These are phyloP conservation scores for Diaporthe aspalathi DNA, from an alignment of 2,329 filamentous ascomycete species.

Conservation along the genomic window DNA sequence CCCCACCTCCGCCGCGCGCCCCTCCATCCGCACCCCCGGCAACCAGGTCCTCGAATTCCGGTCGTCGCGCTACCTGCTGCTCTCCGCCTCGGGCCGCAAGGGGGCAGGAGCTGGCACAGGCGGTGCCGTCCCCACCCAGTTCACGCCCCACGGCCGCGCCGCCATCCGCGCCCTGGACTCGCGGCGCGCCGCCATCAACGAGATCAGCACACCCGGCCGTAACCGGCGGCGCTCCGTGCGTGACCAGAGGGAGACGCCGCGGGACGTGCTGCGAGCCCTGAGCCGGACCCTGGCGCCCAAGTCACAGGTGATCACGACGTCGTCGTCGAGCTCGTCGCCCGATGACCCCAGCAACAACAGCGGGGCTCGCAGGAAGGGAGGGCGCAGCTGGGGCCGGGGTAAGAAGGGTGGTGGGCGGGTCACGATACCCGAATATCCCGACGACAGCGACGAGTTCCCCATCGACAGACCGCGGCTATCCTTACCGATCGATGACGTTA, in stretches of 20 bases:
- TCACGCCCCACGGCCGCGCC: conserved; percentile 71
- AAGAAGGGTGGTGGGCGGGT: conserved; percentile 43
- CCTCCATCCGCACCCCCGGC: conserved; percentile 57
- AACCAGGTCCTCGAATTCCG: conserved; percentile 45
- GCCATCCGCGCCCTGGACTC: conserved; percentile 69
- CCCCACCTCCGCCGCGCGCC: conserved; percentile 52
- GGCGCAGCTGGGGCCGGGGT: conserved; percentile 43
- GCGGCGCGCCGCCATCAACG: conserved; percentile 68
- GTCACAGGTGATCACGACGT: conserved; percentile 57
- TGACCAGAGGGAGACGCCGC: conserved; percentile 66
- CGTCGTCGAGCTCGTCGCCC: conserved; percentile 59
- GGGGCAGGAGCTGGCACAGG: conserved; percentile 47
- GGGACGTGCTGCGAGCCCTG: conserved; percentile 64
- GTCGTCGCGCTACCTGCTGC: conserved; percentile 53
- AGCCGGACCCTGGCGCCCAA: conserved; percentile 64
- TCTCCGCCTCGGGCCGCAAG: conserved; percentile 59
- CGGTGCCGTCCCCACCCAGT: conserved; percentile 38
- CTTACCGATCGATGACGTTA: conserved; percentile 62
- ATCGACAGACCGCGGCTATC: conserved; percentile 66
- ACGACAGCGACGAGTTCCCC: conserved; percentile 63
- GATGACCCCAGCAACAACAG: conserved; percentile 37
- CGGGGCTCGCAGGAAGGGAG: conserved; percentile 39
- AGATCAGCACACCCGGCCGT: conserved; percentile 70
- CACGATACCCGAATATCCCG: conserved; percentile 52
- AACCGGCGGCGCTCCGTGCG: conserved; percentile 68